Base-by-base conservation (phyloP, 2,329 filamentous ascomycete species). In the Pseudogymnoascus sp. region DNA sequence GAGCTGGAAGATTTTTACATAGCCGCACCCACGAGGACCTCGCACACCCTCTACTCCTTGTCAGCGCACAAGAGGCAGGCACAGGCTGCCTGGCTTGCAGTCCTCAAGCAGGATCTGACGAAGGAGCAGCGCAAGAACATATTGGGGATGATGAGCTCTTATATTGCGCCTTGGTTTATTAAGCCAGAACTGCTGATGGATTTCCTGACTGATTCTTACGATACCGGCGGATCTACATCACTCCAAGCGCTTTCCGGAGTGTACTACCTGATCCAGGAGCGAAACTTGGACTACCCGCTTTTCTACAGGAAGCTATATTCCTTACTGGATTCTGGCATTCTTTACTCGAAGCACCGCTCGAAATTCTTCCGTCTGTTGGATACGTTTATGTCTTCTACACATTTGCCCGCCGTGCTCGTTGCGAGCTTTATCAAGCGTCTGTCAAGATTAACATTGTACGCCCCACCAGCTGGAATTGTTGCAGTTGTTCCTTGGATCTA, bases 341-440 rank as follows among this genome's bases (percentile, higher is more conserved):
- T 99, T 56, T 93, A 99, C 78, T 96, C 93, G 19, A 96, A 95
- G 76, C 89, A 99, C 78, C 88, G 95, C 61, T 96, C 93, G 19
- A 87, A 89, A 63, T 97, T 99, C 78, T 95, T 99, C 78, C 89
- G 95, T 60, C 82, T 98, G 14, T 79, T 99, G 64, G 91, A 97
- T 70, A 92, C 89, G 3, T 99, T 98, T 76, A 83, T 99, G 68
- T 84, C 83, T 4, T 98, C 93, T 0, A 93, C 91, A 2, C 96
- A 99, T 84, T 82, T 99, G 70, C 95, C 96, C 3, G 92, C 91
- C 4, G 86, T 88, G 3, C 81, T 99, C 40, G 90, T 99, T 2
- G 93, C 95, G 11, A 96, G 92, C 75, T 99, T 99, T 76, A 87
- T 99, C 78, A 99, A 99, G 77, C 85, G 91, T n/a, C 82, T 99